A percentile compares a stretch with the other conserved stretches of the same genome.
Evolutionary conservation across 2,329 filamentous ascomycete genomes (phyloP).

Genomic region (Volutella citrinella): DNA sequence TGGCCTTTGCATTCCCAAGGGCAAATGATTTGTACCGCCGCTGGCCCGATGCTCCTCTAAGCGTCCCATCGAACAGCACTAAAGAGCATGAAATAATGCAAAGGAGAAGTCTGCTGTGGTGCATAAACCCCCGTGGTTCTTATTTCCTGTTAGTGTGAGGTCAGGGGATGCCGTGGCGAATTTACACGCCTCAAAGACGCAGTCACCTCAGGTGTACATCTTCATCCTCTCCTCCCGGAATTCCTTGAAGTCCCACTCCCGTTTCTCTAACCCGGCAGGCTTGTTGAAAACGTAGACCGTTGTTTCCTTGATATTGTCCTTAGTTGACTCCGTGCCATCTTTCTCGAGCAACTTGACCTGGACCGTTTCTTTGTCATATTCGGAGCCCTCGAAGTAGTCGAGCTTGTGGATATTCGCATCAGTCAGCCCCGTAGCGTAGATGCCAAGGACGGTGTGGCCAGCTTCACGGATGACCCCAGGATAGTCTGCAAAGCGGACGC

Average conservation of each 20-base stretch:
- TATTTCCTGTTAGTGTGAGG: too few species aligned
- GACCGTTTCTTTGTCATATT: conserved; percentile 62
- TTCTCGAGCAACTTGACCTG: conserved; percentile 50
- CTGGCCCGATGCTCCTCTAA: too few species aligned
- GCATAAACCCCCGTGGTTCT: too few species aligned
- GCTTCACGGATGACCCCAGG: conserved; percentile 67
- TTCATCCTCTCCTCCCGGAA: conserved; percentile 73
- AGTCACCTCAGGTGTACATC: conserved; percentile 51
- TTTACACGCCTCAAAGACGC: conserved; percentile 40
- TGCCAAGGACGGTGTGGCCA: conserved; percentile 65
- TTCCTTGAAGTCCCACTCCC: conserved; percentile 85
- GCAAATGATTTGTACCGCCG: too few species aligned
- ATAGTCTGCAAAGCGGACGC: conserved; percentile 71
- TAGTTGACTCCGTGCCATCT: conserved; percentile 34
- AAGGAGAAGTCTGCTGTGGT: too few species aligned
- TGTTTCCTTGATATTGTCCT: conserved; percentile 48
- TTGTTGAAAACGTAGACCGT: conserved; percentile 64
- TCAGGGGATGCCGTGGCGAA: too few species aligned
- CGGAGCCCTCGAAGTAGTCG: conserved; percentile 76
- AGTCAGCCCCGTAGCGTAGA: conserved; percentile 75
- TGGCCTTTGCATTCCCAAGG: too few species aligned
- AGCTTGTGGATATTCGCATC: conserved; percentile 71
- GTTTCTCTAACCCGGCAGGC: conserved; percentile 55
- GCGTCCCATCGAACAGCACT: too few species aligned
- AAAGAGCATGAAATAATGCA: too few species aligned